Base-by-base conservation (phyloP, 352 stramenopile species). In the Phytophthora pisi region DNA sequence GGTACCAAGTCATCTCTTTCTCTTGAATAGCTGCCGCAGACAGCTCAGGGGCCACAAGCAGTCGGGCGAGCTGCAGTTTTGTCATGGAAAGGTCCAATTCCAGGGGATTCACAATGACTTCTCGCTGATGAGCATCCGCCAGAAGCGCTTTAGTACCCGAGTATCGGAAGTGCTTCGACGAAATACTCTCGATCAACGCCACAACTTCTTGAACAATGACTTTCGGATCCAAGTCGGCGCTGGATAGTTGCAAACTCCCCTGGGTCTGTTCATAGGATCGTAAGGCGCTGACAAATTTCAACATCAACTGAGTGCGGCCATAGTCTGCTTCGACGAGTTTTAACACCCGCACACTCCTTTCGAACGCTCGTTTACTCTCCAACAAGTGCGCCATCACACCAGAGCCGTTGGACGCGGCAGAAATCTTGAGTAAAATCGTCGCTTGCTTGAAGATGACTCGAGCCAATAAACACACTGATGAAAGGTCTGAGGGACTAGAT, bases 1-100 rank as follows among this genome's bases (percentile, higher is more conserved):
- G 64, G 59, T 89, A 91, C 83, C 80, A 91, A 5, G 78, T 91
- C 81, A 93, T 90, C 34, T 93, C 74, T 30, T 77, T 66, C 24
- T 82, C 74, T 18, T 72, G 53, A 4, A 91, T 56, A 0, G 77
- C 61, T 1, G 18, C 56, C 10, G 61, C 0, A 4, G 70, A 77
- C 5, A 75, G 55, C 26, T 88, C 78, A 0, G 78, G 38, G 1
- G 26, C 47, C 10, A 91, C 54, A 10, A 90, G 70, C 2, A 87
- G 9, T 5, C 51, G 55, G 13, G 79, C 78, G 15, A 86, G 16
- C 36, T 74, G 20, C 11, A 82, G 16, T 49, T 89, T 90, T 6
- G 75, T 61, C 5, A 67, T 15, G 30, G 70, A 70, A 18, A 88
- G 72, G 5, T 81, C 59, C 49, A 73, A 20, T 9, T 42, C 4